These are phyloP conservation scores for Pseudodiploospora longispora DNA, from an alignment of 2,329 filamentous ascomycete genomes.

Conservation along the genomic window DNA sequence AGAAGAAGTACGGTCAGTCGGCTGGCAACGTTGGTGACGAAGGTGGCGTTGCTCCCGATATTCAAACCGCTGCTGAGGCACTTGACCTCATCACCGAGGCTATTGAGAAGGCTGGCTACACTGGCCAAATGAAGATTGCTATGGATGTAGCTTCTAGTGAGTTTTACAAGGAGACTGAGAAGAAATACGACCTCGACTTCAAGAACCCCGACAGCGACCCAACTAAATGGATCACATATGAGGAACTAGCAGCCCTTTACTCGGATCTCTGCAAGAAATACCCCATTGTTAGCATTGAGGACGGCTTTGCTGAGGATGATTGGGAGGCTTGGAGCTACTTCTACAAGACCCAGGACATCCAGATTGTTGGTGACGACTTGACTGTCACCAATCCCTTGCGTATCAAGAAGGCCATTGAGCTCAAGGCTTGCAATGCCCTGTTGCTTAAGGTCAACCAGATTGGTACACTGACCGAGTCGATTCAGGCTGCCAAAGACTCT, in stretches of 20 bases:
- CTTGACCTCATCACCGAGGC: conserved; percentile 91
- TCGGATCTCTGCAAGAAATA: conserved; percentile 84
- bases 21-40: conserved; percentile 98
- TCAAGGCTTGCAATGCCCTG: conserved; percentile 97
- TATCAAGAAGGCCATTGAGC: conserved; percentile 99
- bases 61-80: conserved; percentile 93
- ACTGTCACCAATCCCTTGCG: conserved; percentile 98
- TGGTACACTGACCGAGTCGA: conserved; percentile 95
- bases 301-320: conserved; percentile 98
- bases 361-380: conserved; percentile 97
- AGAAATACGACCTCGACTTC: conserved; percentile 99
- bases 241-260: conserved; percentile 92
- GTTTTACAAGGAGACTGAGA: conserved; percentile 95
- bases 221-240: conserved; percentile 97
- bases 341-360: conserved; percentile 97
- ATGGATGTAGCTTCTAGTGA: conserved; percentile 99
- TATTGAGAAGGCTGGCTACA: conserved; percentile 93
- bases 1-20: conserved; percentile 99
- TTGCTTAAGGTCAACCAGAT: conserved; percentile 99
- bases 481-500: conserved; percentile 98
- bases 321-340: conserved; percentile 99
- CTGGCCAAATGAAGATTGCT: conserved; percentile 92
- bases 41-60: conserved; percentile 98
- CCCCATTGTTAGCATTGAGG: conserved; percentile 97
- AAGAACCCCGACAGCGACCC: conserved; percentile 98